These are phyloP conservation scores for Wallemia hederae DNA, from an alignment of 1,284 basidiomycete species.

Conservation along the genomic window DNA sequence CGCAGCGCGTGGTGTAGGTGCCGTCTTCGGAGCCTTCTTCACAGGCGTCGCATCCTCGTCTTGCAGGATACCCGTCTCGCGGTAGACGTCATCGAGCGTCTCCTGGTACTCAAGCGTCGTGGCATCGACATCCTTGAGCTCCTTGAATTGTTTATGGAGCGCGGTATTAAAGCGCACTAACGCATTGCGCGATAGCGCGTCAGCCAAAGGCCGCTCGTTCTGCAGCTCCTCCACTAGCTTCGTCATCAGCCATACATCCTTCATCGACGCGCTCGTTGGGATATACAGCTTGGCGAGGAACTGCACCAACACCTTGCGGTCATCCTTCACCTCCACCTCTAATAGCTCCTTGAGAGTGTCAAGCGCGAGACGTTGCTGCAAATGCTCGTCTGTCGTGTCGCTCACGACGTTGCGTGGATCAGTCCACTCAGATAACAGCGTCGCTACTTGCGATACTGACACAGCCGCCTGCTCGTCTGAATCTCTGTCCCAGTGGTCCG, in stretches of 20 bases:
- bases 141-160: slow-evolving; percentile 28
- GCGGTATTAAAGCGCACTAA: slow-evolving; percentile 33
- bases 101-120: slow-evolving; percentile 21
- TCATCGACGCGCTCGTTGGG: slow-evolving; percentile 31
- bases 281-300: slow-evolving; percentile 49
- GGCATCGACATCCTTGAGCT: slow-evolving; percentile 30
- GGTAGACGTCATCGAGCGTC: slow-evolving; percentile 1
- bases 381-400: slow-evolving; percentile 21
- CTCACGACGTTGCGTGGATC: slow-evolving; percentile 54
- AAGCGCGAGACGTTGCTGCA: slow-evolving; percentile 51
- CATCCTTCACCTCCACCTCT: slow-evolving; percentile 31
- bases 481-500: slow-evolving; percentile 22
- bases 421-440: slow-evolving; percentile 76
- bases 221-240: slow-evolving; percentile 30
- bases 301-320: slow-evolving; percentile 51
- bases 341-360: slow-evolving; percentile 33
- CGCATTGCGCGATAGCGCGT: slow-evolving; percentile 37
- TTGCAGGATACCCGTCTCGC: background rate
- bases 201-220: slow-evolving; percentile 35
- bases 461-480: slow-evolving; percentile 56
- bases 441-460: slow-evolving; percentile 42
- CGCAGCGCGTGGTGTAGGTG: background rate
- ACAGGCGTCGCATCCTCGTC: background rate
- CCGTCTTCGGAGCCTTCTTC: background rate
- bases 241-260: slow-evolving; percentile 30